A percentile compares a stretch with the other conserved stretches of the same genome.
phyloP scores from a whole-genome alignment of 2,329 filamentous ascomycete species.

The Eurotiales sp. region DNA sequence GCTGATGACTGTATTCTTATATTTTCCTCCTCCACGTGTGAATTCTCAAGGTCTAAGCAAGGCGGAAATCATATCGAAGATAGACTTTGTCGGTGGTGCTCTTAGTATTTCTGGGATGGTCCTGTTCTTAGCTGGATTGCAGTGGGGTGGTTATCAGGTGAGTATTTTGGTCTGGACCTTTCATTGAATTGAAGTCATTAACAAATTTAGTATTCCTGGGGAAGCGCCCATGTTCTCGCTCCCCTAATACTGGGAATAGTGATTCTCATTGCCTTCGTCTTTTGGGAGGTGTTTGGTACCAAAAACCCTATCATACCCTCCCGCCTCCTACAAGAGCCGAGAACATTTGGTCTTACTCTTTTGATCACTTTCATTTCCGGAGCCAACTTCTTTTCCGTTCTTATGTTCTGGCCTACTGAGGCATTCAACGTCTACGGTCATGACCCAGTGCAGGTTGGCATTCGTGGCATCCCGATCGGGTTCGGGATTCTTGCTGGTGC shows the following conservation, averaged over 20 bases:
- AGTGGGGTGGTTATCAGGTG: constrained; percentile 51
- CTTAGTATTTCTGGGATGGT: constrained; percentile 48
- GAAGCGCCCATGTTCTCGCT: constrained; percentile 41
- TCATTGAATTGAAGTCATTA: background rate
- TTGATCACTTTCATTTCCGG: constrained; percentile 59
- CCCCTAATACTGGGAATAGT: constrained; percentile 44
- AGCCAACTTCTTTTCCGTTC: constrained; percentile 55
- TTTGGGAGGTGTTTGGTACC: constrained; percentile 47
- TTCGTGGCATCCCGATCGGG: constrained; percentile 62
- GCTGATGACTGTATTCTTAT: constrained; percentile 40
- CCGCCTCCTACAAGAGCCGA: constrained; percentile 45
- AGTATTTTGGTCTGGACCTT: constrained; percentile 9
- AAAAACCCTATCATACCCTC: constrained; percentile 46
- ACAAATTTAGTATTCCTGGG: constrained; percentile 39
- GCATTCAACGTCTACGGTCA: constrained; percentile 64
- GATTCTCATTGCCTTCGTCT: constrained; percentile 39
- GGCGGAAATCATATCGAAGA: constrained; percentile 40
- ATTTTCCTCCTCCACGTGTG: constrained; percentile 43
- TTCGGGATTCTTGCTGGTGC: constrained; percentile 62
- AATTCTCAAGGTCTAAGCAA: constrained; percentile 37
- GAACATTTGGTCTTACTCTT: constrained; percentile 51
- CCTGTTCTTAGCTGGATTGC: constrained; percentile 47
- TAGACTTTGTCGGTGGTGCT: constrained; percentile 51
- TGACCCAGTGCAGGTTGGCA: constrained; percentile 60
- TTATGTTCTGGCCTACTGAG: constrained; percentile 61